Percentiles rank a stretch among this genome's conserved stretches.
Conservation (phyloP, 2,329 filamentous ascomycete genomes). For the Sclerotiophoma versabilis region DNA sequence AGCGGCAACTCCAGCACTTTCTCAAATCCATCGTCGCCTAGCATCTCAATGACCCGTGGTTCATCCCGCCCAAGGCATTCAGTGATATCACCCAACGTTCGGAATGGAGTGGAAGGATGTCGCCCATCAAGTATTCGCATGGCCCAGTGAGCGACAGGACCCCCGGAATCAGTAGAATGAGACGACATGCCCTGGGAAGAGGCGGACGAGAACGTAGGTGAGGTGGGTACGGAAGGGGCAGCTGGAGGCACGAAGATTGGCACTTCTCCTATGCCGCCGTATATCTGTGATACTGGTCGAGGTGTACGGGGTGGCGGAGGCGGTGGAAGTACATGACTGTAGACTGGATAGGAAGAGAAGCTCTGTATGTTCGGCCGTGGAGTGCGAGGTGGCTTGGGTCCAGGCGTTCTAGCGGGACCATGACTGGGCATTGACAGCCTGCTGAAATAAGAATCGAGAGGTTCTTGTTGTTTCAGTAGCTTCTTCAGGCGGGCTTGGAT, state of each 20-base stretch:
- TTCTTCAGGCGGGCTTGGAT: conserved; percentile 37
- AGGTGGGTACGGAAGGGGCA: conserved; percentile 50
- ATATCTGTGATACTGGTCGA: conserved; percentile 19
- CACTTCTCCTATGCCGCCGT: conserved; percentile 40
- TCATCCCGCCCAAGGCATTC: conserved; percentile 48
- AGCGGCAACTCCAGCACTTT: conserved; percentile 55
- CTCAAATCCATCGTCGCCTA: conserved; percentile 51
- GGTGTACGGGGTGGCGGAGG: conserved; percentile 18
- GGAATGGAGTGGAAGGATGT: conserved; percentile 49
- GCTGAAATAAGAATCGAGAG: conserved; percentile 44
- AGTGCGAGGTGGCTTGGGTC: conserved; percentile 33
- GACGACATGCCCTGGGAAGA: conserved; percentile 52
- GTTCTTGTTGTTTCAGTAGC: conserved; percentile 47
- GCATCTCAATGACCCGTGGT: conserved; percentile 42
- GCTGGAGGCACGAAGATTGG: conserved; percentile 43
- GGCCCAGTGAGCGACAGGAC: conserved; percentile 52
- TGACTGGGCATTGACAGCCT: conserved; percentile 36
- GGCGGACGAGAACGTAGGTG: conserved; percentile 53
- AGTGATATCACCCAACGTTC: conserved; percentile 40
- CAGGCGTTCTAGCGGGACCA: conserved; percentile 37
- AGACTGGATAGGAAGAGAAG: conserved; percentile 38
- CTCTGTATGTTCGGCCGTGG: conserved; percentile 39
- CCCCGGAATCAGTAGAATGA: conserved; percentile 44
- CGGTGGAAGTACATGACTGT: conserved; percentile 20
- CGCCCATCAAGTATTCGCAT: conserved; percentile 54